Evolutionary conservation across 192 early-diverging fungal genomes (phyloP).

Genomic region (Coemansia sp.): DNA sequence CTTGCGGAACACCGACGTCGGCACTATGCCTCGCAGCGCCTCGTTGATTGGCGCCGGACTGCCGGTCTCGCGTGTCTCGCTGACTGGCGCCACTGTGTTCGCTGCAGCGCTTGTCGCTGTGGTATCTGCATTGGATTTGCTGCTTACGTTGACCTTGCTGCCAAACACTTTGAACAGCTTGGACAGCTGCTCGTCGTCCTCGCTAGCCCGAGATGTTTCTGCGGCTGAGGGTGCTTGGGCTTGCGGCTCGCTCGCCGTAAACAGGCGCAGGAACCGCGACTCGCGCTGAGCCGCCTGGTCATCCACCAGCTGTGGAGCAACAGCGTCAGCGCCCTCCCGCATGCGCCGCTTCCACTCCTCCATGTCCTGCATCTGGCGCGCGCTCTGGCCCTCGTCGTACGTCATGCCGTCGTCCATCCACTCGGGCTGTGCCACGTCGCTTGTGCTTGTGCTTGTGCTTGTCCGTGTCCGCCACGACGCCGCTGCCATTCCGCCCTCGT

Average conservation of each 20-base stretch:
- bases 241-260: conserved; percentile 17
- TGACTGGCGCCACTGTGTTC: not conserved
- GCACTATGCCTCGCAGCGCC: conserved; percentile 50
- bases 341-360: conserved; percentile 54
- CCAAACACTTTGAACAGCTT: conserved; percentile 52
- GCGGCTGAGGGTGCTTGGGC: not conserved
- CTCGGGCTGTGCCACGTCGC: conserved; percentile 35
- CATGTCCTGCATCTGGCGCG: conserved; percentile 40
- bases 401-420: conserved; percentile 47
- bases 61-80: conserved; percentile 9
- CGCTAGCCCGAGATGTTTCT: not conserved
- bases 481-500: conserved; percentile 9
- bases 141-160: conserved; percentile 37
- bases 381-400: conserved; percentile 47
- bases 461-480: conserved; percentile 30
- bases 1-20: conserved; percentile 52
- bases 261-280: conserved; percentile 47
- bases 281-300: conserved; percentile 21
- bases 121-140: not conserved
- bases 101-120: not conserved
- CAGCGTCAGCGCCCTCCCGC: conserved; percentile 13
- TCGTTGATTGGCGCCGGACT: conserved; percentile 49
- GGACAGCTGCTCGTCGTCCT: conserved; percentile 29
- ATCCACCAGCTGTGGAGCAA: conserved; percentile 1
- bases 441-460: conserved; percentile 5